Evolutionary conservation across 2,329 filamentous ascomycete species (phyloP), one percentile per base, ranked within the genome.

Genomic region (Fusarium begoniae): DNA sequence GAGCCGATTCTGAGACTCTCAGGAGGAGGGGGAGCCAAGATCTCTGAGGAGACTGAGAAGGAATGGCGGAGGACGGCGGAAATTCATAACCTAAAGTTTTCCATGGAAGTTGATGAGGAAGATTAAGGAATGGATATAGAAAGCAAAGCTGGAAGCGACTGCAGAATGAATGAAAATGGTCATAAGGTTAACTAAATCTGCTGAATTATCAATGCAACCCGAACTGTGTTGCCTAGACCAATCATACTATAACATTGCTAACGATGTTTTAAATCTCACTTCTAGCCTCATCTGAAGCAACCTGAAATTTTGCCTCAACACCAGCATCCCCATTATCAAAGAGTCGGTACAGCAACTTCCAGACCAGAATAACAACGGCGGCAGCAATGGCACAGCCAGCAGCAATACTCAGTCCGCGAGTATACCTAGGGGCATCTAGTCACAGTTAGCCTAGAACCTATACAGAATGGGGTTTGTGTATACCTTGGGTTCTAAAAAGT

Each of bases 301-400:
- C 56, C 15, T 47, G 43, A n/a, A 60, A 64, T 20, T 61, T 51
- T 10, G 43, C 43, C 45, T 79, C 77, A 9, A 80, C 75, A 9
- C 79, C 79, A 18, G 44, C 60, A 43, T 80, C 79, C 1, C 79
- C 79, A 18, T 74, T 60, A 32, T 80, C 79, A 50, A 78, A 78
- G 12, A 80, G 22, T 2, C 78, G 60, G 24, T 80, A 80, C 40
- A 80, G 38, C 14, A 80, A n/a, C 58, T 80, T 80, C 79, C 78
- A 80, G 13, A 75, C n/a, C 1, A 80, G 37, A 38, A 80, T 78
- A 3, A 79, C 72, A 2, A 70, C 75, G 6, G 77, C 68, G 3
- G 74, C 79, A 20, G 75, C 70, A 51, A 80, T 76, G 3, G 75
- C 70, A 45, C 79, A 80, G 8, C 57, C 47, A 1, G 79, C 77